Evolutionary conservation across 2,329 filamentous ascomycete species (phyloP).

Genomic region (Teratosphaeria nubilosa): DNA sequence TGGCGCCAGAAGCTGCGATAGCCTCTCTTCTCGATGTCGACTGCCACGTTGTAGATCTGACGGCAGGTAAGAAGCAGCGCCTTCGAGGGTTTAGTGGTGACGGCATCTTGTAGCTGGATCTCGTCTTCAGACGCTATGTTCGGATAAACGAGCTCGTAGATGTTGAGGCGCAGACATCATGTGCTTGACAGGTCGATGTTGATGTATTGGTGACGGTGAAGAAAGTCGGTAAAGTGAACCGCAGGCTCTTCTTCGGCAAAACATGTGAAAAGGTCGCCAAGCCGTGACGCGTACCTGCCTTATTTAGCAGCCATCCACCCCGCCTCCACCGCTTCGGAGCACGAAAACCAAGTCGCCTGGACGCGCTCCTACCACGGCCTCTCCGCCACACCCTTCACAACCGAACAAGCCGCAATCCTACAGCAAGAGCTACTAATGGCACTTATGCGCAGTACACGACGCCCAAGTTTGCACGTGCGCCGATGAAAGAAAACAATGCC

Average conservation of each 20-base stretch:
- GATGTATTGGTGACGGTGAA: too few relatives aligned
- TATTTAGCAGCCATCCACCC: too few relatives aligned
- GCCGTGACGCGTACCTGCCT: too few relatives aligned
- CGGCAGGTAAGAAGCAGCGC: neutral
- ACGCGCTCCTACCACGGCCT: constrained; percentile 73
- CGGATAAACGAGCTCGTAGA: neutral
- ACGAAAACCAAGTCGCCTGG: constrained; percentile 61
- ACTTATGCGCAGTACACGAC: too few relatives aligned
- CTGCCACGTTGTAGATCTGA: neutral
- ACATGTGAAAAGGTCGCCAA: too few relatives aligned
- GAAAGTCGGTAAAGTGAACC: too few relatives aligned
- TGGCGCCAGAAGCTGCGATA: neutral
- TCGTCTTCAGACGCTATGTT: neutral
- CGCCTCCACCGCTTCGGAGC: constrained; percentile 37
- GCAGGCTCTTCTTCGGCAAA: too few relatives aligned
- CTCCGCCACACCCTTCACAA: constrained; percentile 57
- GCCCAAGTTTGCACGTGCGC: too few relatives aligned
- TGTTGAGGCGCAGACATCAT: neutral
- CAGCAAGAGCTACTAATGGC: constrained; percentile 59
- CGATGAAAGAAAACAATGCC: too few relatives aligned
- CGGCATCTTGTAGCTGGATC: neutral
- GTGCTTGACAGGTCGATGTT: too few relatives aligned
- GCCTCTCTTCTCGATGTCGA: neutral
- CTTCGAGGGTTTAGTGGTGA: neutral
- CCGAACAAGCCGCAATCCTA: constrained; percentile 59